Conservation (phyloP, 2,329 filamentous ascomycete genomes). For the Paracamarosporium sp. region DNA sequence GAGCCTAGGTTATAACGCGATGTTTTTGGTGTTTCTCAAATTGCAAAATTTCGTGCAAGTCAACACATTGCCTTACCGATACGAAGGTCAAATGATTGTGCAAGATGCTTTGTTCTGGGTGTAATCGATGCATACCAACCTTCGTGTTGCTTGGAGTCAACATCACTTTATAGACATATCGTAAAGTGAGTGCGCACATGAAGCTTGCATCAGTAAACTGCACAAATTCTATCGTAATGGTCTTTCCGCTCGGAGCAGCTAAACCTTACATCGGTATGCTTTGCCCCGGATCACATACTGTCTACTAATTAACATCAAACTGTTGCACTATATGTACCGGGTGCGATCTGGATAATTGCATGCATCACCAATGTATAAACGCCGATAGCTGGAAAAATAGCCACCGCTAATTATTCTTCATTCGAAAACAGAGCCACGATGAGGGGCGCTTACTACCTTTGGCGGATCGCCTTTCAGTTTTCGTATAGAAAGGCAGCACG, state of each 20-base stretch:
- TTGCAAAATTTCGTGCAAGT: no score
- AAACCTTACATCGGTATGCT: neutral
- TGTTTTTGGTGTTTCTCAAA: no score
- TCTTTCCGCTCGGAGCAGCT: neutral
- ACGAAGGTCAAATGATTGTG: no score
- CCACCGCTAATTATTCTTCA: neutral
- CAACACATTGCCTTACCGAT: no score
- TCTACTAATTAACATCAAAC: neutral
- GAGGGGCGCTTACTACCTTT: neutral
- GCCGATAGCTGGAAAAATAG: slow-evolving; percentile 6
- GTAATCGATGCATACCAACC: no score
- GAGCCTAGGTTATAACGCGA: no score
- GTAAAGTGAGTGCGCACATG: no score
- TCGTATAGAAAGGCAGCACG: neutral
- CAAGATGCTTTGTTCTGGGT: no score
- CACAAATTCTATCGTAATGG: no score
- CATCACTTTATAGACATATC: no score
- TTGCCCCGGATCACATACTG: neutral
- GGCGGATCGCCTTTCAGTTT: neutral
- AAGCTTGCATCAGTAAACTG: no score
- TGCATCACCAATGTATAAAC: neutral
- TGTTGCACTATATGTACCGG: neutral
- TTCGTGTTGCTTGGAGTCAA: no score
- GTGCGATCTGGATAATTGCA: neutral
- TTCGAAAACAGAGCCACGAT: neutral